Percentiles rank a stretch among this genome's conserved stretches.
These are phyloP conservation scores for Phytophthora agathidicida DNA, from an alignment of 352 stramenopile species.

Conservation along the genomic window DNA sequence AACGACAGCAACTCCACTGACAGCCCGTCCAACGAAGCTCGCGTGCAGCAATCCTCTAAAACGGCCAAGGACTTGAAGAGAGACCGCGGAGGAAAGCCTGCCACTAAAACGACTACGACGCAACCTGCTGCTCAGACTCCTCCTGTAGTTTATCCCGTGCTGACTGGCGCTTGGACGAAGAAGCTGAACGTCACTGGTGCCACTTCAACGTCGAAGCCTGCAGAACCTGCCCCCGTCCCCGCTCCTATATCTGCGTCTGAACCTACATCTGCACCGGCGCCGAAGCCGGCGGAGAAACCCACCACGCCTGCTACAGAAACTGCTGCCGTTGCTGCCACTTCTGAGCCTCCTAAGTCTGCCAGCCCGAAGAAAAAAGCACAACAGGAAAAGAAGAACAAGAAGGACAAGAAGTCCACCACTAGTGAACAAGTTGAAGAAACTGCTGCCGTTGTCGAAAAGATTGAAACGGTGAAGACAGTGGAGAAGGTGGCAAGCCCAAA, in stretches of 20 bases:
- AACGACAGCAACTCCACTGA: conserved; percentile 54
- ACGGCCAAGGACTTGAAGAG: conserved; percentile 53
- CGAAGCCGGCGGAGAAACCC: conserved; percentile 11
- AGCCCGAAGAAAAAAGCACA: conserved; percentile 62
- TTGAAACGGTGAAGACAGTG: conserved; percentile 27
- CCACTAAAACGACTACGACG: conserved; percentile 42
- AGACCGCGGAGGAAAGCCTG: conserved; percentile 38
- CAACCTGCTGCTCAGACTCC: conserved; percentile 38
- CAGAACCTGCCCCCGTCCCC: conserved; percentile 24
- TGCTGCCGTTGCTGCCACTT: conserved; percentile 4
- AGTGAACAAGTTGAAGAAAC: conserved; percentile 17
- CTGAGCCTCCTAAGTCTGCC: conserved; percentile 16
- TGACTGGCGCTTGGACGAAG: conserved; percentile 77
- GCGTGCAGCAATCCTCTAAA: conserved; percentile 34
- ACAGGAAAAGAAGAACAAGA: conserved; percentile 49
- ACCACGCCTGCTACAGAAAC: conserved; percentile 12
- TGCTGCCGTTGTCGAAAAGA: conserved; percentile 24
- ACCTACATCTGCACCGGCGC: conserved; percentile 5
- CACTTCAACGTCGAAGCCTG: conserved; percentile 41
- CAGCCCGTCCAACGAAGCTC: conserved; percentile 26
- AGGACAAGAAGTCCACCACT: conserved; percentile 30
- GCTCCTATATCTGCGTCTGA: conserved; percentile 18
- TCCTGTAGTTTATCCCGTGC: conserved; percentile 57
- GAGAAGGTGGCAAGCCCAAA: conserved; percentile 42
- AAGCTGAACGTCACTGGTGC: conserved; percentile 63